Base-by-base conservation (phyloP, 768 basidiomycete species). In the Termitomyces sp. region DNA sequence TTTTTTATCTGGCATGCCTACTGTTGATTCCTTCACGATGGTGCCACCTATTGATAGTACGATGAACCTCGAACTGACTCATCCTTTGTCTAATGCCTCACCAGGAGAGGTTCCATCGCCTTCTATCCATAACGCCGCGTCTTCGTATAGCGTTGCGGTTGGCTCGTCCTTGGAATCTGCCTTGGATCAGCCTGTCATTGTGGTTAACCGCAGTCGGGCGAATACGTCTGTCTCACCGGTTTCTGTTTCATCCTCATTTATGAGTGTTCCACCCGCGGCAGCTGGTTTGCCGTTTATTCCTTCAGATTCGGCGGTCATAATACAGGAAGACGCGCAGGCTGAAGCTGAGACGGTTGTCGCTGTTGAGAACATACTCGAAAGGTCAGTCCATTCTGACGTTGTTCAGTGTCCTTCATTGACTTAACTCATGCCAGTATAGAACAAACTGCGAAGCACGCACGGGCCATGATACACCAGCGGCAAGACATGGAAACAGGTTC, bases 401-500 rank as follows among this genome's bases (percentile, higher is more conserved):
- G 50, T 58, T 45, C 57, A 26, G 55, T 51, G 39, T 39, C 33
- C 22, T 37, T 45, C 43, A 61, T 36, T 55, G 59, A 59, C 57
- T 66, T 58, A 62, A 56, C 60, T 59, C 65, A 53, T 57, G 60
- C 55, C 65, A 87, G 86, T 68, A 85, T 88, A 62, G 83, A 81
- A 42, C 77, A 81, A 55, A 85, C 84, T 16, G 85, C 85, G 39
- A 76, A 79, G 53, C 81, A 85, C 83, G 43, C 81, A 78, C 42
- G 75, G 76, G 39, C 79, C 79, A 34, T 85, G 81, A 60, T 63
- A 58, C 67, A 73, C 62, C 68, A 79, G 71, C 67, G 65, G n/a
- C 78, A 82, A 61, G 76, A 76, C 50, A 59, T 74, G 8, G 79
- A 81, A 63, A 80, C 81, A 6, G 75, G 75, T 40, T 75, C 68